These are phyloP conservation scores for Mucor circinelloides DNA, from an alignment of 371 early-diverging fungal species.

Conservation along the genomic window DNA sequence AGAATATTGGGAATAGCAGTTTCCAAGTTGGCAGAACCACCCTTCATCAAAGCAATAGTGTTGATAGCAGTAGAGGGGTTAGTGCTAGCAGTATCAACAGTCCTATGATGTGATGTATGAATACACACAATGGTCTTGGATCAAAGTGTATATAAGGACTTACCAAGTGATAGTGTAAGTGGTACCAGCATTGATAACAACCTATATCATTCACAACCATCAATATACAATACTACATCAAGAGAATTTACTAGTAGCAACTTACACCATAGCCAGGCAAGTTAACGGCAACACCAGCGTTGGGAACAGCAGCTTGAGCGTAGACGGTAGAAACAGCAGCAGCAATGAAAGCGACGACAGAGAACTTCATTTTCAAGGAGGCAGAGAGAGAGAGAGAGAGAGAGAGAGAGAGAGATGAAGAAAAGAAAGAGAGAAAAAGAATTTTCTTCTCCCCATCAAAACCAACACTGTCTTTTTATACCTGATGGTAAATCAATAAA, in stretches of 20 bases:
- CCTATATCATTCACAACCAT: constrained; percentile 17
- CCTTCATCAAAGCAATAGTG: constrained; percentile 34
- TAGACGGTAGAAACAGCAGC: constrained; percentile 13
- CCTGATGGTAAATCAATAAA: constrained; percentile 5
- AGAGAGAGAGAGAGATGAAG: background rate
- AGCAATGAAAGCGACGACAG: constrained; percentile 16
- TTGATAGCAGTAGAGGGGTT: constrained; percentile 20
- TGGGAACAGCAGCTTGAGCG: constrained; percentile 10
- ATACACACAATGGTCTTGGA: background rate
- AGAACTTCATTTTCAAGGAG: constrained; percentile 19
- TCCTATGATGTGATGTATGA: constrained; percentile 16
- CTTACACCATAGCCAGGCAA: constrained; percentile 38
- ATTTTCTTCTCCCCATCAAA: background rate
- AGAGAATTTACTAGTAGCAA: too few relatives aligned
- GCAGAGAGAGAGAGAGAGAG: background rate
- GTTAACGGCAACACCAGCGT: constrained; percentile 33
- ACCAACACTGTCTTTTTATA: background rate
- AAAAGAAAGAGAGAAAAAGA: constrained; percentile 3
- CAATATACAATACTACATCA: background rate
- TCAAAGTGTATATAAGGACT: background rate
- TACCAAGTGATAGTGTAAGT: constrained; percentile 37
- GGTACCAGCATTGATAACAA: constrained; percentile 34
- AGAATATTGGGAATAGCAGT: constrained; percentile 22
- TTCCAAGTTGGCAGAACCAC: constrained; percentile 30
- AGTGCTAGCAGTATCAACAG: constrained; percentile 14